Conservation (phyloP, 371 early-diverging fungal species). For the Mortierella sp. region DNA sequence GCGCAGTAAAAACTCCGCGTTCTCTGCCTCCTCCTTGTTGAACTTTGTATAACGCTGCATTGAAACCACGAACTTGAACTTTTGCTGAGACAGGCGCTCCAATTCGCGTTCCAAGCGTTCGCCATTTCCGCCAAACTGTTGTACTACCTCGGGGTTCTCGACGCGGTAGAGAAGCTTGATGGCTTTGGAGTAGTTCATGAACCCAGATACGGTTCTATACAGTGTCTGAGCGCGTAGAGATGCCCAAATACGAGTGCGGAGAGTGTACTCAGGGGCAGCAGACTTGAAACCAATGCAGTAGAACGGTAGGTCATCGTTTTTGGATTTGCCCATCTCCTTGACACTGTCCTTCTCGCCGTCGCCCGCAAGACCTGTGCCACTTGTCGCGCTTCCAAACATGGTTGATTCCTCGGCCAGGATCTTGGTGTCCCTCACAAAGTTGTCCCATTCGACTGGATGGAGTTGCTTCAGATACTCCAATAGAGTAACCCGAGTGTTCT, state of each 20-base stretch:
- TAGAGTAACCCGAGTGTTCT: constrained; percentile 82
- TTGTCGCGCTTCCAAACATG: constrained; percentile 47
- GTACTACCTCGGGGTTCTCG: constrained; percentile 82
- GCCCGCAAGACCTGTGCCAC: constrained; percentile 28
- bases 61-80: constrained; percentile 88
- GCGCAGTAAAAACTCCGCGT: constrained; percentile 80
- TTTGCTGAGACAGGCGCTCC: constrained; percentile 73
- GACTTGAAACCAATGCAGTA: constrained; percentile 87
- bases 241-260: constrained; percentile 92
- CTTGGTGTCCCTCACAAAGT: constrained; percentile 91
- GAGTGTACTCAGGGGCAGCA: constrained; percentile 82
- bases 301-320: constrained; percentile 83
- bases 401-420: constrained; percentile 76
- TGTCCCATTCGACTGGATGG: constrained; percentile 89
- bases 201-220: constrained; percentile 89
- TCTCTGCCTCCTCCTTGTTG: constrained; percentile 78
- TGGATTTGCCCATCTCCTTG: constrained; percentile 63
- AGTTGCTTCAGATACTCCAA: constrained; percentile 90
- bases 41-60: constrained; percentile 91
- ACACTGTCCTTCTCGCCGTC: constrained; percentile 52
- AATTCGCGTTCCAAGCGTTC: constrained; percentile 76
- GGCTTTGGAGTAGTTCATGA: constrained; percentile 91
- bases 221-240: constrained; percentile 89
- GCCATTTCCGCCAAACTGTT: constrained; percentile 68
- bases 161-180: constrained; percentile 84